A percentile compares a stretch with the other conserved stretches of the same genome.
These are phyloP conservation scores for Ensete ventricosum DNA, from an alignment of 176 grass and related monocot species.

Conservation along the genomic window DNA sequence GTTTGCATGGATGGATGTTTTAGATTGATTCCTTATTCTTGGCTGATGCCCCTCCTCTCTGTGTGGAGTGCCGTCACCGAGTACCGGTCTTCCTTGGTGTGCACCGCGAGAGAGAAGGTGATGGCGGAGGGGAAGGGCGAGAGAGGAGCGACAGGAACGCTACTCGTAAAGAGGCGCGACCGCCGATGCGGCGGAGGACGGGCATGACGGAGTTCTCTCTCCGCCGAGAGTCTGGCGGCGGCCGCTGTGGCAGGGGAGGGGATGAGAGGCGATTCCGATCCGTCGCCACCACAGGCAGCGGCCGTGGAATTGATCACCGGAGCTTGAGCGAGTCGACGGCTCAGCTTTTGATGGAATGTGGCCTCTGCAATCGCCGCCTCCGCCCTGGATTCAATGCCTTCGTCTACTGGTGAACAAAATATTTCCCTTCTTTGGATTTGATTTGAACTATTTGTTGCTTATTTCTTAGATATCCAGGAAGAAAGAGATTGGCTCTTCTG, in stretches of 20 bases:
- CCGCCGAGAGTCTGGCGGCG: neutral
- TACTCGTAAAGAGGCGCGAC: slow-evolving; percentile 19
- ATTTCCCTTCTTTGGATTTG: neutral
- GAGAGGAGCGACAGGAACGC: neutral
- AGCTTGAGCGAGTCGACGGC: neutral
- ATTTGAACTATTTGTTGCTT: too few relatives aligned
- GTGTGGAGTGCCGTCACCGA: too few relatives aligned
- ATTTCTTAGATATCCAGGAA: too few relatives aligned
- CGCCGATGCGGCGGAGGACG: slow-evolving; percentile 19
- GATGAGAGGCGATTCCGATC: neutral
- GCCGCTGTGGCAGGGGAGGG: neutral
- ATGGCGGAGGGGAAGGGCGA: neutral
- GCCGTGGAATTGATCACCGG: too few relatives aligned
- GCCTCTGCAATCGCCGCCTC: slow-evolving; percentile 15
- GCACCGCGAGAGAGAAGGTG: neutral
- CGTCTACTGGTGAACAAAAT: slow-evolving; percentile 20
- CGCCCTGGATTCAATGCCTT: slow-evolving; percentile 24
- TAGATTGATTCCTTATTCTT: too few relatives aligned
- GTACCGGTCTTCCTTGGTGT: too few relatives aligned
- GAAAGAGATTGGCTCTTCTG: too few relatives aligned
- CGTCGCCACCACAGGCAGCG: neutral
- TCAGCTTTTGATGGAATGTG: slow-evolving; percentile 16
- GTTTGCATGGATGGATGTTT: too few relatives aligned
- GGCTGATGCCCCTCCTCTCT: too few relatives aligned
- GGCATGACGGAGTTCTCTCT: slow-evolving; percentile 21